These are phyloP conservation scores for Blastobotrys illinoisensis DNA, from an alignment of 1,139 yeast species.

Conservation along the genomic window DNA sequence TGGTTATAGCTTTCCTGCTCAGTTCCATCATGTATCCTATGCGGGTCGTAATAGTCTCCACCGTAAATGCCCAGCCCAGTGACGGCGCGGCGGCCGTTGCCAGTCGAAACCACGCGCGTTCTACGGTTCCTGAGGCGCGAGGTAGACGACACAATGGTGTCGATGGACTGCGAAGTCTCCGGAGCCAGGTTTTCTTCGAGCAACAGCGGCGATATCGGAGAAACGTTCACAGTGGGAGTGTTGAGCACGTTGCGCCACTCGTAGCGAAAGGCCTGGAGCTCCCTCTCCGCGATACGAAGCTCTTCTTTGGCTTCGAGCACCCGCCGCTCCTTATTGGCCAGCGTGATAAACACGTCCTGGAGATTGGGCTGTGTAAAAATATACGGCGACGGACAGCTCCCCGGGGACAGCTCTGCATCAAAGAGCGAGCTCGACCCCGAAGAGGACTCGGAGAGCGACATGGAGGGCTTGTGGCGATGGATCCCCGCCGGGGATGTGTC, in stretches of 20 bases:
- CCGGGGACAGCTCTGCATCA: conserved; percentile 1
- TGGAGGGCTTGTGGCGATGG: conserved; percentile 1
- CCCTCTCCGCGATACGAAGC: conserved; percentile 26
- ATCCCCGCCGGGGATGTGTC: neutral
- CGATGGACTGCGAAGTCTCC: neutral
- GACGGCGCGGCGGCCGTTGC: neutral
- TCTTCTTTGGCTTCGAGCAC: conserved; percentile 34
- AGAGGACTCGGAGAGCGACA: conserved; percentile 2
- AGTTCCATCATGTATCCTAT: neutral
- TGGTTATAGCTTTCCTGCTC: conserved; percentile 2
- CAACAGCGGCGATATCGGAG: conserved; percentile 3
- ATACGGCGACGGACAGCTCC: conserved; percentile 19
- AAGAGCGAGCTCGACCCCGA: conserved; percentile 1
- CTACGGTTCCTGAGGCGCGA: neutral
- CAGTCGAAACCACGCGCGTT: neutral
- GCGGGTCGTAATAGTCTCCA: neutral
- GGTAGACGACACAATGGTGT: neutral
- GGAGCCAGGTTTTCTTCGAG: neutral
- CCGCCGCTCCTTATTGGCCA: conserved; percentile 35
- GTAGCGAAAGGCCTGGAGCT: conserved; percentile 22
- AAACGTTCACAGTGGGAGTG: conserved; percentile 7
- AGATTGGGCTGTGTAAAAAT: conserved; percentile 24
- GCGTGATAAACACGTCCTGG: conserved; percentile 31
- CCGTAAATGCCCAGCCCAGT: conserved; percentile 4
- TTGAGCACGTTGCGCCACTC: conserved; percentile 24